Percentiles rank a stretch among this genome's conserved stretches.
Evolutionary conservation across 2,329 filamentous ascomycete genomes (phyloP).

Genomic region (Stenocarpella maydis): DNA sequence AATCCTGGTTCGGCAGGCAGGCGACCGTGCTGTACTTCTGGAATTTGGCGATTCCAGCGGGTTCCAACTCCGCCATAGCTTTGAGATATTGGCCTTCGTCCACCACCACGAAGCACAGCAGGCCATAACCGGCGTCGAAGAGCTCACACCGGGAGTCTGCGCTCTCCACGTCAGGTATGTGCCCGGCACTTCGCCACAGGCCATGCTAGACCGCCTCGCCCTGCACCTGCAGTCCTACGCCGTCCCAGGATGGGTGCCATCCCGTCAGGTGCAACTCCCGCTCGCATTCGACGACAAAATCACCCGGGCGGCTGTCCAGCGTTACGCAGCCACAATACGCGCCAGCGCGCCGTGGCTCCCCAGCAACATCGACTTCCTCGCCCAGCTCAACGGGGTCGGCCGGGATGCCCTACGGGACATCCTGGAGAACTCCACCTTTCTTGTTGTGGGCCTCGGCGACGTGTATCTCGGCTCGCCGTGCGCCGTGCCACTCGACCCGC

Average conservation of each 20-base stretch:
- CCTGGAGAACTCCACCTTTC: background rate
- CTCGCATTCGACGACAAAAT: background rate
- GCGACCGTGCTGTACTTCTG: background rate
- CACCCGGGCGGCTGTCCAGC: background rate
- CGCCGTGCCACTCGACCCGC: constrained; percentile 15
- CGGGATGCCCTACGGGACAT: background rate
- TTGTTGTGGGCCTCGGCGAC: constrained; percentile 20
- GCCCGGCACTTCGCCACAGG: background rate
- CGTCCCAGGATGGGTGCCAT: background rate
- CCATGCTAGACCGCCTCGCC: background rate
- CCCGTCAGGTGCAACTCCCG: background rate
- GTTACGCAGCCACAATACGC: constrained; percentile 13
- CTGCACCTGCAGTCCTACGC: background rate
- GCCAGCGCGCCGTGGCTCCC: constrained; percentile 10
- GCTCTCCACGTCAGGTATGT: background rate
- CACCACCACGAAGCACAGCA: background rate
- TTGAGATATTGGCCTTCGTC: background rate
- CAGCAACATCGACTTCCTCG: constrained; percentile 15
- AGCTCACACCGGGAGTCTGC: background rate
- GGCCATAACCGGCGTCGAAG: background rate
- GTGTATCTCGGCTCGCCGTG: constrained; percentile 18
- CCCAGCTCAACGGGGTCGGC: background rate
- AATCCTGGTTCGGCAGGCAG: background rate
- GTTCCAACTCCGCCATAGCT: background rate
- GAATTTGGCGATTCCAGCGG: background rate